Percentiles rank a stretch among this genome's conserved stretches.
These are phyloP conservation scores for Spencermartinsiella europaea DNA, from an alignment of 805 yeast species.

Conservation along the genomic window DNA sequence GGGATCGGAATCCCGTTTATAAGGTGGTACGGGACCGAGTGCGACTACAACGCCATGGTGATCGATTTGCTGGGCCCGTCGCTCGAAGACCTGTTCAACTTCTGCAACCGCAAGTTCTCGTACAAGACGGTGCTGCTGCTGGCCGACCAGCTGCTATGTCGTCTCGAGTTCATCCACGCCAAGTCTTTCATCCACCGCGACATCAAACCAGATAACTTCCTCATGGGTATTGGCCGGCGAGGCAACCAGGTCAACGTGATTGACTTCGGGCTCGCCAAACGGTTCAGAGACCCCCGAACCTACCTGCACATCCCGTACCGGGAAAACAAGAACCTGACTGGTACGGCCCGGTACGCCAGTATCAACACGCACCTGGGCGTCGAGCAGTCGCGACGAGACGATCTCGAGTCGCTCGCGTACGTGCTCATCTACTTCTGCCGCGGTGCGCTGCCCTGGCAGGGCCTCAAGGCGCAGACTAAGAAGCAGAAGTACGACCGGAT, in stretches of 20 bases:
- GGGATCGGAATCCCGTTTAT: constrained; percentile 97
- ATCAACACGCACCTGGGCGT: constrained; percentile 95
- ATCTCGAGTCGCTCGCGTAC: constrained; percentile 89
- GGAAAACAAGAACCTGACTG: constrained; percentile 93
- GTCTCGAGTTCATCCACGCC: constrained; percentile 94
- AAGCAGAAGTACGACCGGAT: constrained; percentile 96
- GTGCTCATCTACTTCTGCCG: constrained; percentile 91
- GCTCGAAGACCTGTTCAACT: constrained; percentile 90
- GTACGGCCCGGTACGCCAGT: constrained; percentile 95
- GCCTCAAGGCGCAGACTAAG: constrained; percentile 92
- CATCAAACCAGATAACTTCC: constrained; percentile 77
- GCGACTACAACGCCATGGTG: constrained; percentile 95
- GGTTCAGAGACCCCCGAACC: constrained; percentile 89
- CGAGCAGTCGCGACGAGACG: constrained; percentile 96
- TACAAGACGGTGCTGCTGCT: constrained; percentile 87
- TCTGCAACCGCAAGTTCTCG: constrained; percentile 89
- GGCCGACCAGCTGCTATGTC: constrained; percentile 91
- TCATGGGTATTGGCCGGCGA: constrained; percentile 86
- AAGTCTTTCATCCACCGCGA: constrained; percentile 84
- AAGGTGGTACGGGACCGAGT: constrained; percentile 95
- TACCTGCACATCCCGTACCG: constrained; percentile 94
- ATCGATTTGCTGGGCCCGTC: constrained; percentile 94
- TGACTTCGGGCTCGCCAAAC: constrained; percentile 91
- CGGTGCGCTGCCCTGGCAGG: constrained; percentile 98
- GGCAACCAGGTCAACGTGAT: constrained; percentile 94